phyloP scores from a whole-genome alignment of 768 basidiomycete genomes.

The Postia placenta region DNA sequence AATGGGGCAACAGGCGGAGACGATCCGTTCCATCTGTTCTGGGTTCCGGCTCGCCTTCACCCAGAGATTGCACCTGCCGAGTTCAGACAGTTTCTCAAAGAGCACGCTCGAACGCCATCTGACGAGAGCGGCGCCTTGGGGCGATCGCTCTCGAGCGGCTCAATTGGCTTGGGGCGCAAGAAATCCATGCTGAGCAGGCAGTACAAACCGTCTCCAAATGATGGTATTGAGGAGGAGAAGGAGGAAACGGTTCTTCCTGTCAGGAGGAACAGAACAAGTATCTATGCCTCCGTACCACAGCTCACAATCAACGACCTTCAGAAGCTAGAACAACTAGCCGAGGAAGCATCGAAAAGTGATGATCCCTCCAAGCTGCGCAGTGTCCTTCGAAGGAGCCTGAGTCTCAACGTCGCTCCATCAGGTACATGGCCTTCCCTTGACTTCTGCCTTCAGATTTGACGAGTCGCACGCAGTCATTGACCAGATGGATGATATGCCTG shows the following conservation, averaged over 20 bases:
- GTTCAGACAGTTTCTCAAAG: slow-evolving; percentile 91
- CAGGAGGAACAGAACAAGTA: slow-evolving; percentile 60
- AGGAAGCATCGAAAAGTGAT: slow-evolving; percentile 78
- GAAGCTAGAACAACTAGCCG: slow-evolving; percentile 86
- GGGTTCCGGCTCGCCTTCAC: slow-evolving; percentile 95
- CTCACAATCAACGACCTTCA: slow-evolving; percentile 94
- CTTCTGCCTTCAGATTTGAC: slow-evolving; percentile 2
- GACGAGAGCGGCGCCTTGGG: slow-evolving; percentile 37
- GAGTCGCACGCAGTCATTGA: slow-evolving; percentile 44
- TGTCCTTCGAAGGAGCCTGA: slow-evolving; percentile 79
- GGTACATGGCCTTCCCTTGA: slow-evolving; percentile 45
- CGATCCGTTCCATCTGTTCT: slow-evolving; percentile 91
- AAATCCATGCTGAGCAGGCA: slow-evolving; percentile 93
- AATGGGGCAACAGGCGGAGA: slow-evolving; percentile 38
- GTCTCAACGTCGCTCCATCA: slow-evolving; percentile 79
- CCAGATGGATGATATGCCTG: slow-evolving; percentile 60
- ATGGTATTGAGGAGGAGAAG: slow-evolving; percentile 68
- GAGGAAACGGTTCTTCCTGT: slow-evolving; percentile 59
- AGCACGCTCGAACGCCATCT: slow-evolving; percentile 64
- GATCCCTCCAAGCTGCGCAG: slow-evolving; percentile 78
- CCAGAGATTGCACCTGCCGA: slow-evolving; percentile 97
- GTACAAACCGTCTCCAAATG: slow-evolving; percentile 77
- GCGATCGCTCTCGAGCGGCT: slow-evolving; percentile 40
- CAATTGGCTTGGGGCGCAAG: slow-evolving; percentile 65
- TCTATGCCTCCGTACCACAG: slow-evolving; percentile 68